These are phyloP conservation scores for Handroanthus guayacan DNA, from an alignment of 257 asterid genomes.

Conservation along the genomic window DNA sequence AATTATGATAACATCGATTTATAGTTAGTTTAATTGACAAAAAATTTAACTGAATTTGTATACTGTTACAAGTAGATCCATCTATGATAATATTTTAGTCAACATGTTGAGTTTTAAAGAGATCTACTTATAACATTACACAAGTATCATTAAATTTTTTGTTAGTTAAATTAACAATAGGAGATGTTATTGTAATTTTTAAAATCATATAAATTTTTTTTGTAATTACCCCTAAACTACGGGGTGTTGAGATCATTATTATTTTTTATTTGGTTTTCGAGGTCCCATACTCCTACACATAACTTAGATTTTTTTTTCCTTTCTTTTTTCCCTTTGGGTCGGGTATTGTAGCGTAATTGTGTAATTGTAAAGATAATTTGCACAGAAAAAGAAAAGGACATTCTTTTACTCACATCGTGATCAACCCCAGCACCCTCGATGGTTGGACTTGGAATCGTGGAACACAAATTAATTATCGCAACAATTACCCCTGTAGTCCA, in stretches of 20 bases:
- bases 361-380: conserved; percentile 19
- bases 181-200: too few species aligned
- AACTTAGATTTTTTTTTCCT: neutral
- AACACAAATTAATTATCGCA: neutral
- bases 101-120: too few species aligned
- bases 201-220: too few species aligned
- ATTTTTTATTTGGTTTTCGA: neutral
- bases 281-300: neutral
- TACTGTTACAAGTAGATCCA: too few species aligned
- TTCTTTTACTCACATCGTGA: conserved; percentile 25
- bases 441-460: neutral
- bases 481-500: too few species aligned
- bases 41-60: too few species aligned
- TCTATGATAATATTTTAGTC: too few species aligned
- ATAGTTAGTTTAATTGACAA: too few species aligned
- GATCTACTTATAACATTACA: too few species aligned
- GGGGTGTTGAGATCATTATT: neutral
- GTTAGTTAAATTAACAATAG: neutral
- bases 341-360: neutral
- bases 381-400: conserved; percentile 23
- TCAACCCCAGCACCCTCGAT: neutral
- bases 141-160: neutral
- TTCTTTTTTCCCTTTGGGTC: neutral
- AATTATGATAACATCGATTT: too few species aligned
- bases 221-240: too few species aligned